phyloP scores from a whole-genome alignment of 164 flowering plant genomes.

The Magnolia changhungtana region DNA sequence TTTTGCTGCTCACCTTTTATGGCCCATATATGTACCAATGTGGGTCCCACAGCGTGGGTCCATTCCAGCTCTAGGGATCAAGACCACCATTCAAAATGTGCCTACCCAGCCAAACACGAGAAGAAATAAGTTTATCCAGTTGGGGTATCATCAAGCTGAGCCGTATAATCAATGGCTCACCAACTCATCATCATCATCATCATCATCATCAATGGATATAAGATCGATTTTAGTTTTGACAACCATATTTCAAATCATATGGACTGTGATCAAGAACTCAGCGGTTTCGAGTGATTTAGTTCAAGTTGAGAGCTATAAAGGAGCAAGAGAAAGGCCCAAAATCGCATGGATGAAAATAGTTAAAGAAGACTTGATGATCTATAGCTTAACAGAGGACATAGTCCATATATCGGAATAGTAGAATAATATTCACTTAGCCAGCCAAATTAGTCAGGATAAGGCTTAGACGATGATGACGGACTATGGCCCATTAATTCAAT shows the following conservation, averaged over 20 bases:
- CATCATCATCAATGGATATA: background rate
- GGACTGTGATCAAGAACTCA: too few relatives aligned
- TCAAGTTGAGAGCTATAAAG: too few relatives aligned
- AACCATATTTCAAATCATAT: background rate
- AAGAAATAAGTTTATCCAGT: background rate
- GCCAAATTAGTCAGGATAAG: too few relatives aligned
- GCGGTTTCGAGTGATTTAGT: too few relatives aligned
- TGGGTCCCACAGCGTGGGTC: background rate
- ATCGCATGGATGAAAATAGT: too few relatives aligned
- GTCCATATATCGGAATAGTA: too few relatives aligned
- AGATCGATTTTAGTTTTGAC: background rate
- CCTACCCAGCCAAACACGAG: background rate
- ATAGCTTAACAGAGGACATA: too few relatives aligned
- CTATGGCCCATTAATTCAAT: background rate
- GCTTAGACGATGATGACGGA: too few relatives aligned
- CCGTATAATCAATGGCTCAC: background rate
- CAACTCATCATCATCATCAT: background rate
- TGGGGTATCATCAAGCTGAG: background rate
- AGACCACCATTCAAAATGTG: background rate
- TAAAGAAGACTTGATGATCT: too few relatives aligned
- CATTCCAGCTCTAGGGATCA: background rate
- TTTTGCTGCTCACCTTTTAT: background rate
- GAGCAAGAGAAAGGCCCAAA: too few relatives aligned
- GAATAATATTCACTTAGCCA: too few relatives aligned
- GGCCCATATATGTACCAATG: background rate